phyloP scores from a whole-genome alignment of 768 basidiomycete species.

The Naganishia vaughanmartiniae region DNA sequence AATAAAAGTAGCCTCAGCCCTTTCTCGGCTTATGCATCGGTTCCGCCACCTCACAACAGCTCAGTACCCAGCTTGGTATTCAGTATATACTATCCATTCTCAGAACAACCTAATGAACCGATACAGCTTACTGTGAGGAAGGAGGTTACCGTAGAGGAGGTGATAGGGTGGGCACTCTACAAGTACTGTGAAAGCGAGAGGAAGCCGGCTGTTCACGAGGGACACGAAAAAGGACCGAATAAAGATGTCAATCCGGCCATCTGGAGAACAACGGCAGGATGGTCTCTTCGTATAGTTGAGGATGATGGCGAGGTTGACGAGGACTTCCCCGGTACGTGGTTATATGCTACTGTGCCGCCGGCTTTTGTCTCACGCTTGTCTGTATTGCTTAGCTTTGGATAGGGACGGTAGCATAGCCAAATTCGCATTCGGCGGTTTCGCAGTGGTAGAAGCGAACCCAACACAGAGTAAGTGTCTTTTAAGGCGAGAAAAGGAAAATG shows the following conservation, averaged over 20 bases:
- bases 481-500: not conserved
- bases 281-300: slow-evolving; percentile 90
- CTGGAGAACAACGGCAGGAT: slow-evolving; percentile 72
- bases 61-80: slow-evolving; percentile 65
- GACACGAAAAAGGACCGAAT: slow-evolving; percentile 56
- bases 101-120: slow-evolving; percentile 58
- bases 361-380: slow-evolving; percentile 15
- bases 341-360: slow-evolving; percentile 14
- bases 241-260: slow-evolving; percentile 64
- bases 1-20: slow-evolving; percentile 69
- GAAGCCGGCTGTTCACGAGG: slow-evolving; percentile 73
- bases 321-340: slow-evolving; percentile 84
- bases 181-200: slow-evolving; percentile 88
- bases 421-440: slow-evolving; percentile 87
- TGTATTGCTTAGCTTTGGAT: slow-evolving; percentile 69
- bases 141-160: slow-evolving; percentile 91
- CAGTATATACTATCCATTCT: slow-evolving; percentile 81
- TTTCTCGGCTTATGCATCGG: slow-evolving; percentile 77
- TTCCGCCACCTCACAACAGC: slow-evolving; percentile 68
- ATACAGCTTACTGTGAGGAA: slow-evolving; percentile 74
- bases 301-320: slow-evolving; percentile 98
- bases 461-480: slow-evolving; percentile 37
- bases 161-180: slow-evolving; percentile 87
- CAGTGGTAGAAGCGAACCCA: slow-evolving; percentile 71
- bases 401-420: slow-evolving; percentile 77